A percentile compares a stretch with the other conserved stretches of the same genome.
Evolutionary conservation across 331 rosid species (phyloP).

Genomic region (Quercus lobata): DNA sequence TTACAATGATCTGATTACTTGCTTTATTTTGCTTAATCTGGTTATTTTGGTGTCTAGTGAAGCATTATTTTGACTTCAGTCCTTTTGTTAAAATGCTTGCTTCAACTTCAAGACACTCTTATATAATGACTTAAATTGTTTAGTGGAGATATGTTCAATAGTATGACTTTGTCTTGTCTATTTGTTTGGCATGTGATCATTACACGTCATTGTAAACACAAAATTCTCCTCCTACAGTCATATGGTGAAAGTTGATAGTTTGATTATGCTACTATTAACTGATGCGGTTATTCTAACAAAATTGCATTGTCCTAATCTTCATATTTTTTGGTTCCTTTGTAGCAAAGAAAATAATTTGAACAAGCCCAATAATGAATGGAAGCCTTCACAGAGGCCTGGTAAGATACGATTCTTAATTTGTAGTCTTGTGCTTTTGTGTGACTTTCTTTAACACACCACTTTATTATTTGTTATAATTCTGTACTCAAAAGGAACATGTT

Average conservation of each 20-base stretch:
- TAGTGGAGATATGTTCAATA: not conserved
- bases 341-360: conserved; percentile 64
- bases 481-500: not conserved
- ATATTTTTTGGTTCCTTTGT: conserved; percentile 18
- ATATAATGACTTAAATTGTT: not conserved
- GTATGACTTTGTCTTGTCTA: not conserved
- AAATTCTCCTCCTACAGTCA: no score
- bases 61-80: not conserved
- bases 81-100: not conserved
- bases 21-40: not conserved
- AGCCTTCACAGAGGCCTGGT: conserved; percentile 74
- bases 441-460: not conserved
- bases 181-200: not conserved
- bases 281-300: not conserved
- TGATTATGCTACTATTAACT: not conserved
- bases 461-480: not conserved
- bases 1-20: not conserved
- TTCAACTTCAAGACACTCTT: not conserved
- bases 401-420: conserved; percentile 15
- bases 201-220: no score
- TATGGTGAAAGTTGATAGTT: not conserved
- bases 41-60: not conserved
- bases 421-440: not conserved
- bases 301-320: not conserved
- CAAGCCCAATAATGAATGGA: conserved; percentile 60